Conservation (phyloP, 2,329 filamentous ascomycete genomes). For the Neofusicoccum parvum region DNA sequence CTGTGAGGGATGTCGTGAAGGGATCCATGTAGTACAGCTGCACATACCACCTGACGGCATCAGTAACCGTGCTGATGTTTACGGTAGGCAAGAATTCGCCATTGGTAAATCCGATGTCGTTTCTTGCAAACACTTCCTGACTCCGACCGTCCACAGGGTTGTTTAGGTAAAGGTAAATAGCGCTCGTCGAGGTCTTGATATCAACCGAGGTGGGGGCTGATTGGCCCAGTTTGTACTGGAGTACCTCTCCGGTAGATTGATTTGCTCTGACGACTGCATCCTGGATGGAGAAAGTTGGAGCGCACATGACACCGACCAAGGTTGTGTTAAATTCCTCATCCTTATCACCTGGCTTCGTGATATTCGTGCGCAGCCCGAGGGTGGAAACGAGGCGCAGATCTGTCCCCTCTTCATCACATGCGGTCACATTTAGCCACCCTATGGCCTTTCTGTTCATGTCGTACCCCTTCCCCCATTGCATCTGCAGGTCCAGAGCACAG, state of each 20-base stretch:
- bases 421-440: not conserved
- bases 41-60: not conserved
- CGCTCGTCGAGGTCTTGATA: slow-evolving; percentile 3
- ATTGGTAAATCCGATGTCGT: not conserved
- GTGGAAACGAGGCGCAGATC: slow-evolving; percentile 2
- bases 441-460: not conserved
- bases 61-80: not conserved
- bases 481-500: not conserved
- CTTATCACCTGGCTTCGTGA: not conserved
- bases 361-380: not conserved
- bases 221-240: not conserved
- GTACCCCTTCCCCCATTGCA: not conserved
- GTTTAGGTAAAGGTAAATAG: slow-evolving; percentile 16
- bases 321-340: not conserved
- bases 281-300: not conserved
- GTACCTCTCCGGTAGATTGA: not conserved
- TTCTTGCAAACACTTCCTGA: not conserved
- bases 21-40: not conserved
- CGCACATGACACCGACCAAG: not conserved
- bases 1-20: not conserved
- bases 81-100: not conserved
- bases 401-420: not conserved
- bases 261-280: slow-evolving; percentile 6
- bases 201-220: not conserved
- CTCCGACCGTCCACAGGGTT: slow-evolving; percentile 12